phyloP scores from a whole-genome alignment of 371 early-diverging fungal genomes.

The Circinella umbellata region DNA sequence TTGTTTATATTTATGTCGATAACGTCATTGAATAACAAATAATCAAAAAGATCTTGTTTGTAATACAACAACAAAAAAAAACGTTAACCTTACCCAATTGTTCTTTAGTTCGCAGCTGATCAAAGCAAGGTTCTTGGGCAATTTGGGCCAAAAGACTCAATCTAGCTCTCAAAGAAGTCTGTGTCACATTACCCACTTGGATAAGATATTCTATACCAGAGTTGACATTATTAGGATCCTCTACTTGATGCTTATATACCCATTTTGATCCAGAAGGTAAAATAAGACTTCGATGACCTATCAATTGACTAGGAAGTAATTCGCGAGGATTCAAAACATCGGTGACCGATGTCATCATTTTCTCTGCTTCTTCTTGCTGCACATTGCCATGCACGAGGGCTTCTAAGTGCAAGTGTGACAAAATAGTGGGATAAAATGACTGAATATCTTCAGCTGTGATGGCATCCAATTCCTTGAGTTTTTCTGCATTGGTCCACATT shows the following conservation, averaged over 20 bases:
- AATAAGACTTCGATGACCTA: conserved; percentile 68
- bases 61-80: no score
- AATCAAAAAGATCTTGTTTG: no score
- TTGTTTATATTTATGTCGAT: neutral
- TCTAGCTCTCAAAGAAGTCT: conserved; percentile 64
- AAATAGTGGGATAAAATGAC: conserved; percentile 70
- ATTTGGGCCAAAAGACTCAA: conserved; percentile 79
- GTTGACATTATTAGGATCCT: conserved; percentile 82
- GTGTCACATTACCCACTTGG: conserved; percentile 66
- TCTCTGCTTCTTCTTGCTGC: conserved; percentile 64
- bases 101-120: conserved; percentile 92
- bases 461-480: conserved; percentile 58
- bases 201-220: conserved; percentile 85
- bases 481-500: conserved; percentile 86
- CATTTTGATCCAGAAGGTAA: conserved; percentile 65
- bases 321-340: conserved; percentile 61
- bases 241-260: conserved; percentile 69
- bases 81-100: conserved; percentile 59
- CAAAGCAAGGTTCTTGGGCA: conserved; percentile 87
- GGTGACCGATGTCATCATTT: conserved; percentile 59
- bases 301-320: conserved; percentile 64
- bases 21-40: neutral
- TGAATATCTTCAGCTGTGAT: conserved; percentile 77
- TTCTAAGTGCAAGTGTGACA: conserved; percentile 75
- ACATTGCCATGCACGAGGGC: conserved; percentile 89